Percentiles rank a stretch among this genome's conserved stretches.
Evolutionary conservation across 2,329 filamentous ascomycete genomes (phyloP).

Genomic region (Fusarium decemcellulare): DNA sequence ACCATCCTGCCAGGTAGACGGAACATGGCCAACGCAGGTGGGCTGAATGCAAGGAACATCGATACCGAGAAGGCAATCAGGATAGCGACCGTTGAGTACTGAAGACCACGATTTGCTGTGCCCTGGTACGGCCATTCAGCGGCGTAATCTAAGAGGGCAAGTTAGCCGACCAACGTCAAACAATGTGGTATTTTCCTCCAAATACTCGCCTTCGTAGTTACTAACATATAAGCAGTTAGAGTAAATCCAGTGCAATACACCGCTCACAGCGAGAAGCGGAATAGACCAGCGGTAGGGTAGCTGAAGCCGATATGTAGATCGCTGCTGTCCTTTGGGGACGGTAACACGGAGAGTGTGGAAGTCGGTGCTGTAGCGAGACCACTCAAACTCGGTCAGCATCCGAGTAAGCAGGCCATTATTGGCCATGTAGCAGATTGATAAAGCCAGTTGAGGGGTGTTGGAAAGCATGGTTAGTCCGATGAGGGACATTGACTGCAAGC

Average conservation of each 20-base stretch:
- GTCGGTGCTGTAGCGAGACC: constrained; percentile 8
- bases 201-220: constrained; percentile 9
- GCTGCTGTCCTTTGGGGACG: constrained; percentile 11
- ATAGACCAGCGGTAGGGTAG: constrained; percentile 28
- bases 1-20: constrained; percentile 6
- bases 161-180: not conserved
- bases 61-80: constrained; percentile 3
- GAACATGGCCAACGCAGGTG: not conserved
- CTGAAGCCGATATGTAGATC: constrained; percentile 28
- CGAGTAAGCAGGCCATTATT: constrained; percentile 16
- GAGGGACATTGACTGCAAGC: too few species aligned
- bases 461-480: not conserved
- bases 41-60: not conserved
- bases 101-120: not conserved
- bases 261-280: constrained; percentile 18
- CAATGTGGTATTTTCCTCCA: too few species aligned
- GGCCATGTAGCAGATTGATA: constrained; percentile 13
- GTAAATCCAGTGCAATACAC: constrained; percentile 30
- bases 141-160: not conserved
- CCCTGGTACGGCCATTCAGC: too few species aligned
- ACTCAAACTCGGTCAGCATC: constrained; percentile 19
- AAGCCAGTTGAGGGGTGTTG: constrained; percentile 7
- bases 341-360: constrained; percentile 25
- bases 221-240: constrained; percentile 16
- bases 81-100: constrained; percentile 9